A percentile compares a stretch with the other conserved stretches of the same genome.
Conservation (phyloP, 2,329 filamentous ascomycete genomes). For the Alternaria alternata region DNA sequence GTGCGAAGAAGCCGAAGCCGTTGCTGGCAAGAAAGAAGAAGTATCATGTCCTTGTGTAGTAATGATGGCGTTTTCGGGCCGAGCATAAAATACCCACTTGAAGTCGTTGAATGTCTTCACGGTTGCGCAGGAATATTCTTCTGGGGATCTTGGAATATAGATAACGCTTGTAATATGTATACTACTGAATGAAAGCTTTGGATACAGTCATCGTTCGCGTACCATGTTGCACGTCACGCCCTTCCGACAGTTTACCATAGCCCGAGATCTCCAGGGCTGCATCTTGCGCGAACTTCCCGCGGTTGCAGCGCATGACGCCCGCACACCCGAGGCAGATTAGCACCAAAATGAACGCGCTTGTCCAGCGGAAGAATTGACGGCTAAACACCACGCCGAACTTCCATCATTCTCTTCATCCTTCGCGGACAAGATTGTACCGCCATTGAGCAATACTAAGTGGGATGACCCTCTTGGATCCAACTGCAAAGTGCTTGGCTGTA, state of each 20-base stretch:
- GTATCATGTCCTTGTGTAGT: constrained; percentile 13
- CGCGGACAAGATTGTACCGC: constrained; percentile 26
- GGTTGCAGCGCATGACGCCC: constrained; percentile 23
- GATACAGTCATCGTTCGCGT: background rate
- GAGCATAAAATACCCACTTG: constrained; percentile 7
- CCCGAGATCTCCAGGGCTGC: background rate
- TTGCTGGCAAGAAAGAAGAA: constrained; percentile 16
- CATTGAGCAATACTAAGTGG: constrained; percentile 22
- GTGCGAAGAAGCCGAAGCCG: constrained; percentile 1
- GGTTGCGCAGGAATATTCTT: background rate
- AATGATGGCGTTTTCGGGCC: constrained; percentile 11
- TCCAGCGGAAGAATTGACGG: constrained; percentile 45
- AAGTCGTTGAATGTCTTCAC: background rate
- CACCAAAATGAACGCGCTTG: constrained; percentile 14
- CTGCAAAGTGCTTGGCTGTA: constrained; percentile 26
- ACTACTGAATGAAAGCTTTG: background rate
- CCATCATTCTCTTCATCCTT: constrained; percentile 20
- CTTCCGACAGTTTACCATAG: background rate
- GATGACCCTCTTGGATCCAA: constrained; percentile 27
- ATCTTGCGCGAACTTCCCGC: constrained; percentile 6
- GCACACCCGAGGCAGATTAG: constrained; percentile 30
- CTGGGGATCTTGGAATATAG: background rate
- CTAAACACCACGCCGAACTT: constrained; percentile 35
- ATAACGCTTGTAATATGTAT: background rate
- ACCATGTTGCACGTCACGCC: background rate